phyloP scores from a whole-genome alignment of 495 filamentous ascomycete species.

The Tuber microsphaerosporum region DNA sequence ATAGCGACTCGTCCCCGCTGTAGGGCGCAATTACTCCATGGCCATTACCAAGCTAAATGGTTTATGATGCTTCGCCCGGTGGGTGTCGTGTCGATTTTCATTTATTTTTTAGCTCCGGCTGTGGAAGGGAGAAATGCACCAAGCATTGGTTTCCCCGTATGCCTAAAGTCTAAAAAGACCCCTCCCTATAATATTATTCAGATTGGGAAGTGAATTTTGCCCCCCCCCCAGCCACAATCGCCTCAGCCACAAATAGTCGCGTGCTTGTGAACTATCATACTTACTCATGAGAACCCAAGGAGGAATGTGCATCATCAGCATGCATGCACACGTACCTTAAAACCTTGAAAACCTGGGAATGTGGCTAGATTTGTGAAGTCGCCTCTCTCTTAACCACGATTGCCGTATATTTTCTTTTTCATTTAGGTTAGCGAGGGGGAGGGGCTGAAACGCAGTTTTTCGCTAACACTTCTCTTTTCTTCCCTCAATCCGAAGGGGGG shows the following conservation, averaged over 20 bases:
- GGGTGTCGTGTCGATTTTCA: too few relatives aligned
- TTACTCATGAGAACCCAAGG: too few relatives aligned
- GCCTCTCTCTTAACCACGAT: too few relatives aligned
- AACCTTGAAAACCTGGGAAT: too few relatives aligned
- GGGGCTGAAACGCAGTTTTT: neutral
- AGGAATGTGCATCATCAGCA: too few relatives aligned
- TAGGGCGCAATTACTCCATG: neutral
- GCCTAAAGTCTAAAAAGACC: neutral
- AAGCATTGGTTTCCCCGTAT: neutral
- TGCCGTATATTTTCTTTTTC: neutral
- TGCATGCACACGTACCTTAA: too few relatives aligned
- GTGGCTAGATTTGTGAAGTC: too few relatives aligned
- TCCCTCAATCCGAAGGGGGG: neutral
- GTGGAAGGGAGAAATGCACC: neutral
- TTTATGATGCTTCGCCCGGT: too few relatives aligned
- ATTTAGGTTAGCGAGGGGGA: neutral
- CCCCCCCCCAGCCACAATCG: neutral
- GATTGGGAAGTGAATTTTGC: neutral
- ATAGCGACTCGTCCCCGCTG: neutral
- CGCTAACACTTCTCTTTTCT: neutral
- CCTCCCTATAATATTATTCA: neutral
- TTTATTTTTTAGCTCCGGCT: too few relatives aligned
- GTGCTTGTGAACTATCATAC: neutral
- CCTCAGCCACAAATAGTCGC: neutral
- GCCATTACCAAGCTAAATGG: neutral